Percentiles rank a stretch among this genome's conserved stretches.
Conservation (phyloP, 345 rosid species). For the Populus davidiana region DNA sequence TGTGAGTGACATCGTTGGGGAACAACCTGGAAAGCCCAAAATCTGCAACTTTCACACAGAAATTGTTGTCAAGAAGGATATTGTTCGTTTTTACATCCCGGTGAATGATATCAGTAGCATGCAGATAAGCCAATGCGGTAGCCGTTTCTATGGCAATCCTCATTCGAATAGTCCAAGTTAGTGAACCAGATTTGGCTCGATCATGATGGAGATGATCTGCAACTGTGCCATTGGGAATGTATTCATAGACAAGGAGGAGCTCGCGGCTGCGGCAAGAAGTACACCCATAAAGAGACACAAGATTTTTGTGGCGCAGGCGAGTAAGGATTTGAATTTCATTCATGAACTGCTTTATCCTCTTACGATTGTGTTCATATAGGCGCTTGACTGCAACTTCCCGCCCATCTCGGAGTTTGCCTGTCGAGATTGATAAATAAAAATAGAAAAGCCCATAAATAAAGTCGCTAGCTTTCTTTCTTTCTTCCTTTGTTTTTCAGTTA, state of each 20-base stretch:
- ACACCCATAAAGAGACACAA: conserved; percentile 26
- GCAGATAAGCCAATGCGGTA: conserved; percentile 11
- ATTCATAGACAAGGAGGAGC: conserved; percentile 26
- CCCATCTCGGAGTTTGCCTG: conserved; percentile 29
- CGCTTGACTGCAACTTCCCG: conserved; percentile 34
- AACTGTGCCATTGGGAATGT: conserved; percentile 8
- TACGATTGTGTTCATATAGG: conserved; percentile 20
- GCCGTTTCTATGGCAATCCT: conserved; percentile 14
- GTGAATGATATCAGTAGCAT: conserved; percentile 13
- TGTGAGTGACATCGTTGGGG: conserved; percentile 8
- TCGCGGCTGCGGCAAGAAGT: conserved; percentile 19
- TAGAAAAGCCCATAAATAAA: too few relatives aligned
- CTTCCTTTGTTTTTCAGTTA: background rate
- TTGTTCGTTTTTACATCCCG: conserved; percentile 9
- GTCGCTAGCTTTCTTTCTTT: too few relatives aligned
- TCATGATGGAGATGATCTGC: conserved; percentile 12
- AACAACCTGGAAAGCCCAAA: conserved; percentile 14
- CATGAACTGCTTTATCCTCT: conserved; percentile 26
- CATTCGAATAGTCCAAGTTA: conserved; percentile 10
- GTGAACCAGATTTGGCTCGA: background rate
- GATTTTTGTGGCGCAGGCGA: conserved; percentile 26
- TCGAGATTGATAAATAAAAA: background rate
- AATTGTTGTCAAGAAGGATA: conserved; percentile 18
- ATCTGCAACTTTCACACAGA: conserved; percentile 17
- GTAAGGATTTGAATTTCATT: conserved; percentile 27